phyloP scores from a whole-genome alignment of 495 filamentous ascomycete genomes.

The Penicillium alfredii region DNA sequence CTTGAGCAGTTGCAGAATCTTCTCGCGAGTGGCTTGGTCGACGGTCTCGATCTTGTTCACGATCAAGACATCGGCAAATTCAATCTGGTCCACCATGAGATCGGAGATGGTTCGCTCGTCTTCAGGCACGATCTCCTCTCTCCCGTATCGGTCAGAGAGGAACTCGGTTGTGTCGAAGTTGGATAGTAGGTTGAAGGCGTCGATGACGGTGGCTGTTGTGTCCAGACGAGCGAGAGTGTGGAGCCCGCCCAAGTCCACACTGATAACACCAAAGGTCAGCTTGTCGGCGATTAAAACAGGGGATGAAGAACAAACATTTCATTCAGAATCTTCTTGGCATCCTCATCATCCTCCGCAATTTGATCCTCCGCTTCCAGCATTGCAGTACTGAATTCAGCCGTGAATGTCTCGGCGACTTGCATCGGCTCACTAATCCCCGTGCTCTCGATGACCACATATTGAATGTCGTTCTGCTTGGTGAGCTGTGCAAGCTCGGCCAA shows the following conservation, averaged over 20 bases:
- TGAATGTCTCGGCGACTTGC: slow-evolving; percentile 59
- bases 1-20: slow-evolving; percentile 39
- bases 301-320: slow-evolving; percentile 27
- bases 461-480: slow-evolving; percentile 41
- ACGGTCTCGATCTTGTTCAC: slow-evolving; percentile 50
- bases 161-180: slow-evolving; percentile 55
- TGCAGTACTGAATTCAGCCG: slow-evolving; percentile 41
- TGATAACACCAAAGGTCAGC: slow-evolving; percentile 13
- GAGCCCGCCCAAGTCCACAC: slow-evolving; percentile 44
- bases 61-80: slow-evolving; percentile 56
- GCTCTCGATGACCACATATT: slow-evolving; percentile 57
- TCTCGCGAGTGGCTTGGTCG: slow-evolving; percentile 27
- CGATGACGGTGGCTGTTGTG: slow-evolving; percentile 53
- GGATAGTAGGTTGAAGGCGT: slow-evolving; percentile 52
- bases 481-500: slow-evolving; percentile 48
- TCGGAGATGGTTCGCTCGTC: slow-evolving; percentile 57
- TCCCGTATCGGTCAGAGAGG: slow-evolving; percentile 44
- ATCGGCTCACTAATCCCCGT: slow-evolving; percentile 57
- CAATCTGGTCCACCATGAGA: slow-evolving; percentile 56
- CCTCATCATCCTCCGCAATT: slow-evolving; percentile 25
- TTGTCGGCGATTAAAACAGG: background rate
- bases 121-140: slow-evolving; percentile 40
- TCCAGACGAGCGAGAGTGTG: slow-evolving; percentile 51
- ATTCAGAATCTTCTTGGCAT: slow-evolving; percentile 29
- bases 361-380: slow-evolving; percentile 36